phyloP scores from a whole-genome alignment of 2,329 filamentous ascomycete species.

The Ampelomyces quisqualis region DNA sequence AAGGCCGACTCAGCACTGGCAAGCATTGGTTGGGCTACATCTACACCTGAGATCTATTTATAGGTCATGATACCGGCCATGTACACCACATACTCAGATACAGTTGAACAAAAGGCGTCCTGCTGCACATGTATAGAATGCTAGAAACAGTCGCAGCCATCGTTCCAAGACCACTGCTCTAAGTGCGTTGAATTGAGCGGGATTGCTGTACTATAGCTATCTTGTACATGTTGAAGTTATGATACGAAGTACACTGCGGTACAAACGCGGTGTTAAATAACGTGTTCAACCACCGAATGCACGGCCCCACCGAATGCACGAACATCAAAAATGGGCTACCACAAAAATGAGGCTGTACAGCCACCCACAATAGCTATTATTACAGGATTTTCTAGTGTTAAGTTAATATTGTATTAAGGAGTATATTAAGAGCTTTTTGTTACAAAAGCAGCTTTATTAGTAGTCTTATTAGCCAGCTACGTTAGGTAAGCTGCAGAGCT shows the following conservation, averaged over 20 bases:
- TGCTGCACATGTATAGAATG: slow-evolving; percentile 6
- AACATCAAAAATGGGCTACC: too few relatives aligned
- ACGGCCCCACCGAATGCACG: too few relatives aligned
- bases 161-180: too few relatives aligned
- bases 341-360: slow-evolving; percentile 2
- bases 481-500: neutral
- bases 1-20: slow-evolving; percentile 3
- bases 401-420: neutral
- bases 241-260: too few relatives aligned
- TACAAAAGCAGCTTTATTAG: neutral
- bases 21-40: slow-evolving; percentile 4
- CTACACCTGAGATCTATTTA: slow-evolving; percentile 1
- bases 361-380: slow-evolving; percentile 1
- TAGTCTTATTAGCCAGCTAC: slow-evolving; percentile 1
- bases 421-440: neutral
- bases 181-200: too few relatives aligned
- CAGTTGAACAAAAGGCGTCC: neutral
- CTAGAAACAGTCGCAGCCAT: too few relatives aligned
- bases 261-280: too few relatives aligned
- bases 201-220: too few relatives aligned
- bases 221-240: too few relatives aligned
- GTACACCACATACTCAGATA: neutral
- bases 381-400: slow-evolving; percentile 1
- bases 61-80: slow-evolving; percentile 3
- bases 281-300: too few relatives aligned